Evolutionary conservation across 106 monocot species (phyloP).

Genomic region (Dendrobium officinale): DNA sequence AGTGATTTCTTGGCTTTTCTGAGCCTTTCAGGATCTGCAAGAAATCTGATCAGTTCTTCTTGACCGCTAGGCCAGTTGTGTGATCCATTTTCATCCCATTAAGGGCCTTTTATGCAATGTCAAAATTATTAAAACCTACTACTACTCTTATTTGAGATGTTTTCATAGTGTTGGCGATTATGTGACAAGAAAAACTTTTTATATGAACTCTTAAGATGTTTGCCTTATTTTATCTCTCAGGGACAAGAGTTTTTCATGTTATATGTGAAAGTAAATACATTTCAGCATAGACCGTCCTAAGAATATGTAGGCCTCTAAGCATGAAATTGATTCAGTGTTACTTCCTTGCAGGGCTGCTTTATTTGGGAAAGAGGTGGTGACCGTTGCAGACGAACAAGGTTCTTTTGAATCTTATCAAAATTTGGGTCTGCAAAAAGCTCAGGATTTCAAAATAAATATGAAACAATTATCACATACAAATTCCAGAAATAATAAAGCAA

Average conservation of each 20-base stretch:
- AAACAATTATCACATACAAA: not conserved
- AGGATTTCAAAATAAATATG: constrained; percentile 7
- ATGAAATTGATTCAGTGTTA: not conserved
- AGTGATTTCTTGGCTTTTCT: not conserved
- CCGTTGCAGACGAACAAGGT: not conserved
- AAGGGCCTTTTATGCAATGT: not conserved
- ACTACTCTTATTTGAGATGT: not conserved
- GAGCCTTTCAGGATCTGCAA: not conserved
- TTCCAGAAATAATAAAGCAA: not conserved
- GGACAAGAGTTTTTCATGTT: not conserved
- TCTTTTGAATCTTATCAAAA: constrained; percentile 5
- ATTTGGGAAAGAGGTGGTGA: constrained; percentile 1
- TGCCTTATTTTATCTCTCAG: not conserved
- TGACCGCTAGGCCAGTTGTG: not conserved
- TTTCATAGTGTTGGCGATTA: not conserved
- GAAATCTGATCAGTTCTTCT: not conserved
- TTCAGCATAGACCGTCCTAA: not conserved
- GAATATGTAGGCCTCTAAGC: not conserved
- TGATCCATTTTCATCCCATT: not conserved
- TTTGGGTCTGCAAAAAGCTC: constrained; percentile 18
- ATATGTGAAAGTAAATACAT: not conserved
- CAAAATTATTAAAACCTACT: too few relatives aligned
- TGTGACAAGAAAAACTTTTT: not conserved
- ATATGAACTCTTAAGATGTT: not conserved
- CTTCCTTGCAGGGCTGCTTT: constrained; percentile 10